Percentiles rank a stretch among this genome's conserved stretches.
These are phyloP conservation scores for Iodosphaeria phyllophila DNA, from an alignment of 2,329 filamentous ascomycete genomes.

Conservation along the genomic window DNA sequence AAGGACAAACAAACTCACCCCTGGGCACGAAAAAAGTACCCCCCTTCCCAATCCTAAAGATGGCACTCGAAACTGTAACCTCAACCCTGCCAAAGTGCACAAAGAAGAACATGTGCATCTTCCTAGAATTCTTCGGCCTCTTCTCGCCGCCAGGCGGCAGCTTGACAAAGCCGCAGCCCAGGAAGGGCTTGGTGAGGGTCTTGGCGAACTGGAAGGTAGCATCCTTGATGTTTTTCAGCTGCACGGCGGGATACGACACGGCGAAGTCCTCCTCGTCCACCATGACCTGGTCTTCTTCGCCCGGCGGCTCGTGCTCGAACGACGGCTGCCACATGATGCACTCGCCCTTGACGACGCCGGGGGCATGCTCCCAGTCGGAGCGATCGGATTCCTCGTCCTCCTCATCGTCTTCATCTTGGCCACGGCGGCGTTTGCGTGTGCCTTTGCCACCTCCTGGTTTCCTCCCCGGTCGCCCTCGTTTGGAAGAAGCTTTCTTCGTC, in stretches of 20 bases:
- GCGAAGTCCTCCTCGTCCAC: constrained; percentile 36
- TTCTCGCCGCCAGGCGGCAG: constrained; percentile 71
- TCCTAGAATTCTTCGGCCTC: constrained; percentile 75
- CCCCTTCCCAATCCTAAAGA: constrained; percentile 70
- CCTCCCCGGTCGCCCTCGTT: constrained; percentile 6
- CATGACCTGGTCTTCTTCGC: constrained; percentile 33
- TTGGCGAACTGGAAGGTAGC: constrained; percentile 79
- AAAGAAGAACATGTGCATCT: constrained; percentile 96
- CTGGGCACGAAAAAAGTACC: constrained; percentile 89
- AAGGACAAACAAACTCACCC: constrained; percentile 39
- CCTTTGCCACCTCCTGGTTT: constrained; percentile 9
- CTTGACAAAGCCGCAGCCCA: constrained; percentile 80
- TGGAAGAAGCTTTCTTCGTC: constrained; percentile 13
- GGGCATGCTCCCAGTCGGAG: constrained; percentile 55
- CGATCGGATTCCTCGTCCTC: constrained; percentile 35
- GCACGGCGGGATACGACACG: constrained; percentile 33
- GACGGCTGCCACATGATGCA: constrained; percentile 45
- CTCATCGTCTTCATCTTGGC: constrained; percentile 5
- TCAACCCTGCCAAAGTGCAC: constrained; percentile 67
- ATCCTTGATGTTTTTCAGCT: constrained; percentile 37
- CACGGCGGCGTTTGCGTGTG: constrained; percentile 3
- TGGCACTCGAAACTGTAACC: constrained; percentile 56
- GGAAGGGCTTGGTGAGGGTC: constrained; percentile 66
- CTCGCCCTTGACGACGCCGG: constrained; percentile 43
- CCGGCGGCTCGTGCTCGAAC: constrained; percentile 32